Evolutionary conservation across 257 asterid species (phyloP).

Genomic region (Capsicum baccatum): DNA sequence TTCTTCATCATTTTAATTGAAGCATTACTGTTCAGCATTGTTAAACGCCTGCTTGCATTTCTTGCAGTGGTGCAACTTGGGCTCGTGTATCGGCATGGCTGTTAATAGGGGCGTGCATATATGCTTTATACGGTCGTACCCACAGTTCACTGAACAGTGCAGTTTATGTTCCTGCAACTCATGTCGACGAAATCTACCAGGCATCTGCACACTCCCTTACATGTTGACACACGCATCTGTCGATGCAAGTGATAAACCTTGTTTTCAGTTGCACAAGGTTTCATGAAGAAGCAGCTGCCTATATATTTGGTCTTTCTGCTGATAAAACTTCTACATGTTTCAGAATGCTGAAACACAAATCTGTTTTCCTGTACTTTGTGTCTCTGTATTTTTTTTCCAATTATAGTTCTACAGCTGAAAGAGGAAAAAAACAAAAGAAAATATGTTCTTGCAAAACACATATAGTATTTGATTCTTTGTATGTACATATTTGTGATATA

Average conservation of each 20-base stretch:
- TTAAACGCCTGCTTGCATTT: neutral
- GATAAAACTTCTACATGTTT: conserved; percentile 15
- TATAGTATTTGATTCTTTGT: neutral
- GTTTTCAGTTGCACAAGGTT: conserved; percentile 9
- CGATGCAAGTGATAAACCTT: neutral
- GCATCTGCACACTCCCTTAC: conserved; percentile 48
- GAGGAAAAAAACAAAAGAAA: neutral
- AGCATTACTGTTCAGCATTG: neutral
- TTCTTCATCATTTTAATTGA: neutral
- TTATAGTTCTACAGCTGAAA: neutral
- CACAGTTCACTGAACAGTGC: conserved; percentile 79
- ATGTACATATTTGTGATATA: conserved; percentile 9
- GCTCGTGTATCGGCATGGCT: conserved; percentile 85
- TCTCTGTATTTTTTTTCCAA: neutral
- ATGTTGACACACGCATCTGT: conserved; percentile 25
- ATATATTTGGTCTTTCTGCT: neutral
- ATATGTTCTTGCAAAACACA: neutral
- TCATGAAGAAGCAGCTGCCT: neutral
- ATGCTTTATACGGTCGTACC: conserved; percentile 69
- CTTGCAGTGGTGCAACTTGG: conserved; percentile 79
- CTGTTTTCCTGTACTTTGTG: neutral
- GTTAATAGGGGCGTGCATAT: conserved; percentile 60
- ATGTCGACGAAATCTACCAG: conserved; percentile 81
- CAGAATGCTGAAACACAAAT: conserved; percentile 27
- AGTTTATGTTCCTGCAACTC: conserved; percentile 88